A percentile compares a stretch with the other conserved stretches of the same genome.
These are phyloP conservation scores for Calamus simplicifolius DNA, from an alignment of 176 grass and related monocot genomes.

Conservation along the genomic window DNA sequence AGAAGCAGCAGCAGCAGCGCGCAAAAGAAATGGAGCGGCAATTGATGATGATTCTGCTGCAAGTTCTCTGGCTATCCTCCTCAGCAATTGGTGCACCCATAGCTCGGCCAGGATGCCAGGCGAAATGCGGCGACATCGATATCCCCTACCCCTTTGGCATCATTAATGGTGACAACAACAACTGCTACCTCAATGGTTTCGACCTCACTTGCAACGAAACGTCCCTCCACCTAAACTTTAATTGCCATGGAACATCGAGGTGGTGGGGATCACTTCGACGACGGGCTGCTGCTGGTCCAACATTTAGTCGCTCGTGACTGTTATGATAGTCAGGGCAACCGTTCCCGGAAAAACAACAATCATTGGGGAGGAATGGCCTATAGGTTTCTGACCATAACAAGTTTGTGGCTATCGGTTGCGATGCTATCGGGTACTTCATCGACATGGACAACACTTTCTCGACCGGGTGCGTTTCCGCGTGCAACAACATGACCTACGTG, in stretches of 20 bases:
- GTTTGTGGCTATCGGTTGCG: constrained; percentile 22
- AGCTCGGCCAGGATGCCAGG: not conserved
- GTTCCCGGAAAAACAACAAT: no score
- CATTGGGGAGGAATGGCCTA: not conserved
- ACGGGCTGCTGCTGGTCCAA: not conserved
- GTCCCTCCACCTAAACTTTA: not conserved
- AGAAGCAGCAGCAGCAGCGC: no score
- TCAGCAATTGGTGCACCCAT: not conserved
- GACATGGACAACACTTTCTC: not conserved
- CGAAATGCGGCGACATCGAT: not conserved
- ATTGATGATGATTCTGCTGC: no score
- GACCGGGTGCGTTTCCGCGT: constrained; percentile 8
- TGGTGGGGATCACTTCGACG: not conserved
- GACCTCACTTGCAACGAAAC: not conserved
- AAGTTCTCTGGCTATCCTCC: no score
- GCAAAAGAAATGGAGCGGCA: no score
- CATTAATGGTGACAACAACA: no score
- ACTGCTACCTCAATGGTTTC: not conserved
- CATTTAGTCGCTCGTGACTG: no score
- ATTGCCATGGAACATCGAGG: not conserved
- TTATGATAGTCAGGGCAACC: no score
- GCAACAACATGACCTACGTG: not conserved
- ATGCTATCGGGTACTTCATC: constrained; percentile 1
- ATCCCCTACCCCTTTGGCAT: not conserved
- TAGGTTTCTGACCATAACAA: constrained; percentile 25